Conservation (phyloP, 352 stramenopile genomes). For the Aphanomyces cochlioides region DNA sequence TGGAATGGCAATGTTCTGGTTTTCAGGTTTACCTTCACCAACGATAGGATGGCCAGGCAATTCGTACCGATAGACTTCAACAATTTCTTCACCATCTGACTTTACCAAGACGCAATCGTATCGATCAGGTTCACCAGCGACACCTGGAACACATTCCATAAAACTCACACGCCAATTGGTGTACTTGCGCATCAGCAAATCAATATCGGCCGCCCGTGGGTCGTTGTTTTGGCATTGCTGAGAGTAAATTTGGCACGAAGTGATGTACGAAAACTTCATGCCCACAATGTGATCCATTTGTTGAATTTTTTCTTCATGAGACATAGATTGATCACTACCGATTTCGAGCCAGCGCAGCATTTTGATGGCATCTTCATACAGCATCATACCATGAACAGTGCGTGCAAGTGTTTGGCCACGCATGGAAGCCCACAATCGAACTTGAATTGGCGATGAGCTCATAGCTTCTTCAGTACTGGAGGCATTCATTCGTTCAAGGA, state of each 20-base stretch:
- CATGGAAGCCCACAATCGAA: conserved; percentile 81
- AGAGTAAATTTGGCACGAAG: conserved; percentile 83
- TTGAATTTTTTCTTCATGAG: conserved; percentile 85
- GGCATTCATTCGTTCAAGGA: conserved; percentile 76
- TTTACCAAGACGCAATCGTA: conserved; percentile 83
- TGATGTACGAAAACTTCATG: conserved; percentile 88
- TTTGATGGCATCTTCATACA: conserved; percentile 86
- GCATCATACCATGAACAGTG: conserved; percentile 86
- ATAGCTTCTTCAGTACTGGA: conserved; percentile 66
- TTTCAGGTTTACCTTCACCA: conserved; percentile 83
- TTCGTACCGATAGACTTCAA: conserved; percentile 85
- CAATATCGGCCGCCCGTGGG: conserved; percentile 80
- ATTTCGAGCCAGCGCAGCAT: conserved; percentile 81
- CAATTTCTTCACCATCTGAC: conserved; percentile 68
- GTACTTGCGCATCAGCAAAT: conserved; percentile 85
- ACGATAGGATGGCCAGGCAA: conserved; percentile 85
- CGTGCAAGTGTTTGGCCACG: conserved; percentile 82
- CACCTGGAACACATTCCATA: conserved; percentile 64
- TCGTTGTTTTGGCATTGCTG: conserved; percentile 68
- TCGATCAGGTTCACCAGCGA: conserved; percentile 40
- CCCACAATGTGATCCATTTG: conserved; percentile 84
- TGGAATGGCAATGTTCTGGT: conserved; percentile 83
- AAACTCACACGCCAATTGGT: conserved; percentile 86
- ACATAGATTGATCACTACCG: conserved; percentile 76
- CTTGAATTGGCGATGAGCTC: conserved; percentile 55